phyloP scores from a whole-genome alignment of 129 eudicot species.

The Artemisia argyi region DNA sequence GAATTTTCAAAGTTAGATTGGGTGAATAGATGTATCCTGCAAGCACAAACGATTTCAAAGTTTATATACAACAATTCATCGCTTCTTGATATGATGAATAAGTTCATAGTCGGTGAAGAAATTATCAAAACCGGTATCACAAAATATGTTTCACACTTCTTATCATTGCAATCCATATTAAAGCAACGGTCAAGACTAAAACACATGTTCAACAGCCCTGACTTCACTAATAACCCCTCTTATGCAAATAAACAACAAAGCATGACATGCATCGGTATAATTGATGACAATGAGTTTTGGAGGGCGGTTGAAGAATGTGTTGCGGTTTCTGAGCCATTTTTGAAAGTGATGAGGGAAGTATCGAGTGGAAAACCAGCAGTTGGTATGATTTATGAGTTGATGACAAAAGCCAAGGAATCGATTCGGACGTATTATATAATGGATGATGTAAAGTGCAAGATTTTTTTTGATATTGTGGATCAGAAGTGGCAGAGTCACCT shows the following conservation, averaged over 20 bases:
- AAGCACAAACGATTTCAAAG: conserved; percentile 78
- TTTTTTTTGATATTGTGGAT: conserved; percentile 84
- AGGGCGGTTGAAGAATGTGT: conserved; percentile 81
- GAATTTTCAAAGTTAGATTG: conserved; percentile 89
- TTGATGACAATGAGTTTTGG: conserved; percentile 92
- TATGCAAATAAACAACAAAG: conserved; percentile 67
- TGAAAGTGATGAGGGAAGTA: conserved; percentile 83
- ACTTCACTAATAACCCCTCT: conserved; percentile 53
- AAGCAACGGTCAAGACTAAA: conserved; percentile 79
- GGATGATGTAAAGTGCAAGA: conserved; percentile 96
- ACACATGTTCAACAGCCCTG: conserved; percentile 86
- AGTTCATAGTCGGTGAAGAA: conserved; percentile 69
- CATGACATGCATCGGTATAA: conserved; percentile 50
- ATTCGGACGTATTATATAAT: conserved; percentile 88
- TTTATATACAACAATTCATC: conserved; percentile 63
- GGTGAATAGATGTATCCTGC: conserved; percentile 68
- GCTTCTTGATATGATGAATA: conserved; percentile 72
- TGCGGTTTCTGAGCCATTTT: conserved; percentile 86
- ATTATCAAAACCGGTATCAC: conserved; percentile 79
- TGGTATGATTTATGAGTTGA: conserved; percentile 78
- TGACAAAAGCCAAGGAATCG: conserved; percentile 91
- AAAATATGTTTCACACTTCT: conserved; percentile 67
- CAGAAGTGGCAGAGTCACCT: conserved; percentile 85
- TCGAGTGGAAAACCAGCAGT: conserved; percentile 82
- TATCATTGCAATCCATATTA: conserved; percentile 64